Percentiles rank a stretch among this genome's conserved stretches.
Evolutionary conservation across 192 early-diverging fungal genomes (phyloP).

Genomic region (Glomus cerebriforme): DNA sequence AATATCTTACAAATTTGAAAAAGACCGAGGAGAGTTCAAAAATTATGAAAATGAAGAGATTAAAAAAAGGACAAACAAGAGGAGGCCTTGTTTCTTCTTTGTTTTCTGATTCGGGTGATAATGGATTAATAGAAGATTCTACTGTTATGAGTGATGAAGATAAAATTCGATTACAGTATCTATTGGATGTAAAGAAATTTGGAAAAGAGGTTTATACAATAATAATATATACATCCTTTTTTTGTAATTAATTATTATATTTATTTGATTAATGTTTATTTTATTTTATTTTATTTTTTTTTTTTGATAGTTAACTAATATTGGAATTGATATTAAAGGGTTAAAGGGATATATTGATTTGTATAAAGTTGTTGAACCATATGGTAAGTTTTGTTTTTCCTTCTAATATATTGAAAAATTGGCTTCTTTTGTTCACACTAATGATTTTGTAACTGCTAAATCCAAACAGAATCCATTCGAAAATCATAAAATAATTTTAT

Average conservation of each 20-base stretch:
- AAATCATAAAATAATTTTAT: no score
- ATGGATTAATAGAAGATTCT: slow-evolving; percentile 10
- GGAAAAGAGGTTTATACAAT: slow-evolving; percentile 52
- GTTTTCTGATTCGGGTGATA: not conserved
- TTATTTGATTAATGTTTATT: no score
- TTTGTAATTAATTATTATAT: no score
- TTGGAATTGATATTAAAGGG: not conserved
- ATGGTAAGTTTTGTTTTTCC: slow-evolving; percentile 13
- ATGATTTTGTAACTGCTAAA: no score
- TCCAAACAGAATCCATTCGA: no score
- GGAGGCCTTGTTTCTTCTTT: not conserved
- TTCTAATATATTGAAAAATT: no score
- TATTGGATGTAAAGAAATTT: slow-evolving; percentile 54
- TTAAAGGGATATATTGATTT: slow-evolving; percentile 17
- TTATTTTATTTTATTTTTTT: no score
- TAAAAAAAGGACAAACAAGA: slow-evolving; percentile 37
- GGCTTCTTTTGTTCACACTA: no score
- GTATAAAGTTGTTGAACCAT: slow-evolving; percentile 28
- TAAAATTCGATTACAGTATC: slow-evolving; percentile 57
- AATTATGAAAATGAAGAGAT: slow-evolving; percentile 41
- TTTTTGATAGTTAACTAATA: slow-evolving; percentile 10
- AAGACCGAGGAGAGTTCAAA: slow-evolving; percentile 45
- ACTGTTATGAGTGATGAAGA: slow-evolving; percentile 54
- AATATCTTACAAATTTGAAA: slow-evolving; percentile 42
- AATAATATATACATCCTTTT: not conserved